These are phyloP conservation scores for Colletotrichum neosansevieriae DNA, from an alignment of 2,329 filamentous ascomycete genomes.

Conservation along the genomic window DNA sequence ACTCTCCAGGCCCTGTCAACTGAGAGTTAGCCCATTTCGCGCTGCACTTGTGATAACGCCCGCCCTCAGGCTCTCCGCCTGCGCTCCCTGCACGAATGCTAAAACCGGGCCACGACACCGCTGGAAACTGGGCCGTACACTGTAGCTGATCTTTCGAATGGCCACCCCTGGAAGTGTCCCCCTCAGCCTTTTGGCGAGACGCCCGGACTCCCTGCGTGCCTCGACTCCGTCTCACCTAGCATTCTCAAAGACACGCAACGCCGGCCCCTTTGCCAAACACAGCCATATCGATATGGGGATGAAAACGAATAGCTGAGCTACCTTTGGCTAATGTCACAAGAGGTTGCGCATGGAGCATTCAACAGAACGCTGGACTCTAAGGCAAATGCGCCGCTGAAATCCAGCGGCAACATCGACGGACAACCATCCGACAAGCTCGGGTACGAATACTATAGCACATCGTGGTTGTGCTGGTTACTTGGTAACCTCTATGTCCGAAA, in stretches of 20 bases:
- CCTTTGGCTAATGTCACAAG: too few relatives aligned
- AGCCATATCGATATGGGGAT: too few relatives aligned
- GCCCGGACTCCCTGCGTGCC: background rate
- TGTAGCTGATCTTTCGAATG: background rate
- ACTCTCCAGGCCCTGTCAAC: constrained; percentile 5
- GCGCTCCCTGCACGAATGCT: constrained; percentile 13
- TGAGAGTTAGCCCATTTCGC: background rate
- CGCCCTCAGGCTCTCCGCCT: background rate
- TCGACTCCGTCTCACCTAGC: background rate
- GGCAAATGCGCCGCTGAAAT: too few relatives aligned
- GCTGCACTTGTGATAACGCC: constrained; percentile 12
- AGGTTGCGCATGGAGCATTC: too few relatives aligned
- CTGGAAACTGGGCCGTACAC: constrained; percentile 25
- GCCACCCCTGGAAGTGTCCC: background rate
- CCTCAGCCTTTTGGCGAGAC: background rate
- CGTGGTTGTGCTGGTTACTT: too few relatives aligned
- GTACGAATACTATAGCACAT: too few relatives aligned
- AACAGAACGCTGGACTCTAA: too few relatives aligned
- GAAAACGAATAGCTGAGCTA: too few relatives aligned
- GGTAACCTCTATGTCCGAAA: too few relatives aligned
- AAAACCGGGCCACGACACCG: constrained; percentile 12
- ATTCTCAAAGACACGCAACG: background rate
- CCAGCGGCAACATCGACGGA: too few relatives aligned
- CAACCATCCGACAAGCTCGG: too few relatives aligned
- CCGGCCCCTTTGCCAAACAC: too few relatives aligned